Percentiles rank a stretch among this genome's conserved stretches.
These are phyloP conservation scores for Lithohypha guttulata DNA, from an alignment of 2,329 filamentous ascomycete species.

Conservation along the genomic window DNA sequence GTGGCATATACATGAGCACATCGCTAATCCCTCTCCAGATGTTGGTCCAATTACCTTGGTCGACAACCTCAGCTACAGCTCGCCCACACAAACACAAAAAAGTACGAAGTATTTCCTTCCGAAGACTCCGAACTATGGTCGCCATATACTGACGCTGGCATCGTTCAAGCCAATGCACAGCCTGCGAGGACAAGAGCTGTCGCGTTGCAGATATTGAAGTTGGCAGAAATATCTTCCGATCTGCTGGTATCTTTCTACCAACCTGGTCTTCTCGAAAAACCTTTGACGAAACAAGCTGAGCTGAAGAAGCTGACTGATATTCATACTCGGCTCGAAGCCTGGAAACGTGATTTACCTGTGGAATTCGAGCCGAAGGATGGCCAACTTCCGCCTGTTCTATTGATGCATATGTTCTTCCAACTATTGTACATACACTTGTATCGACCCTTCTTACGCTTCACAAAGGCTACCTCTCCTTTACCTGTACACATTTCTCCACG, in stretches of 20 bases:
- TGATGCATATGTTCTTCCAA: constrained; percentile 96
- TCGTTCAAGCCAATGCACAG: constrained; percentile 61
- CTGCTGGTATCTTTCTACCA: constrained; percentile 86
- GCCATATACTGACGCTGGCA: constrained; percentile 76
- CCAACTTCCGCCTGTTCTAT: constrained; percentile 69
- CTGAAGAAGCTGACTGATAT: constrained; percentile 87
- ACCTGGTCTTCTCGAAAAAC: constrained; percentile 52
- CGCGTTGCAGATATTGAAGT: constrained; percentile 65
- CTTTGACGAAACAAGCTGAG: constrained; percentile 65
- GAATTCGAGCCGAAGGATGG: constrained; percentile 87
- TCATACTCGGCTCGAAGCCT: constrained; percentile 78
- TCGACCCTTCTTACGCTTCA: constrained; percentile 87
- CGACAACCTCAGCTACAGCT: constrained; percentile 77
- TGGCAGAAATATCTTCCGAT: constrained; percentile 91
- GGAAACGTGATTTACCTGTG: constrained; percentile 70
- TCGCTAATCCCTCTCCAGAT: constrained; percentile 35
- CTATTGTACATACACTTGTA: constrained; percentile 92
- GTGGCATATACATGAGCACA: constrained; percentile 1
- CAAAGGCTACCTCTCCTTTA: constrained; percentile 66
- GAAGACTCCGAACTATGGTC: constrained; percentile 82
- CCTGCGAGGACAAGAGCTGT: constrained; percentile 74
- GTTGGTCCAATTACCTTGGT: constrained; percentile 95
- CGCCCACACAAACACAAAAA: constrained; percentile 70
- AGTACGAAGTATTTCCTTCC: constrained; percentile 78
- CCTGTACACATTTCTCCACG: constrained; percentile 81